Evolutionary conservation across 139 green algal species (phyloP), one percentile per base, ranked within the genome.

Genomic region (Desmodesmus armatus): DNA sequence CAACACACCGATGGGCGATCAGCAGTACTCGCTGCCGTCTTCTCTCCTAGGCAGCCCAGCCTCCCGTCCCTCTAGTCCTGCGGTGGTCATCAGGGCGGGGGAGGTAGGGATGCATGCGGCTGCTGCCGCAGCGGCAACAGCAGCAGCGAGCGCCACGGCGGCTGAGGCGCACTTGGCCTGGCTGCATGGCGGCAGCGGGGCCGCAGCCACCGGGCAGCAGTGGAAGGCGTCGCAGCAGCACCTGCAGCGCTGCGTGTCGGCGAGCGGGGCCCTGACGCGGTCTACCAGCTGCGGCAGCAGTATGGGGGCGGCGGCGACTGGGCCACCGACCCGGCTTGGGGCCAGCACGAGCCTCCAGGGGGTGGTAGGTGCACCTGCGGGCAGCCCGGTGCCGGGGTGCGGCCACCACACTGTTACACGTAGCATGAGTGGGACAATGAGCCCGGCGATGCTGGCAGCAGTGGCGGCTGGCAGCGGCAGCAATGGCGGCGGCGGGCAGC

Each of bases 331-430:
- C n/a, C n/a, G n/a, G n/a, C n/a, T n/a, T n/a, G n/a, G n/a, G n/a
- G n/a, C n/a, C n/a, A n/a, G n/a, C n/a, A n/a, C n/a, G n/a, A n/a
- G n/a, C n/a, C n/a, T n/a, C n/a, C n/a, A n/a, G n/a, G n/a, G n/a
- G n/a, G n/a, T n/a, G n/a, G n/a, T n/a, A n/a, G n/a, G n/a, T n/a
- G n/a, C n/a, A n/a, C n/a, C 60, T 39, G 60, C 60, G 37, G 60
- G 17, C 25, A 69, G n/a, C 11, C 60, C 60, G n/a, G n/a, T 69
- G n/a, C 31, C 33, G 2, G n/a, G 66, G 17, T 69, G 73, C 33
- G 25, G 73, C 25, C 67, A 49, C 17, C 73, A 80, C 4, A 69
- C 73, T 47, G 73, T 80, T 6, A 49, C n/a, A n/a, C n/a, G 73
- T 44, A 31, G 65, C 65, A 21, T 21, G 0, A 23, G 27, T 15